Evolutionary conservation across 2,329 filamentous ascomycete genomes (phyloP).

Genomic region (Trichoderma gracile): DNA sequence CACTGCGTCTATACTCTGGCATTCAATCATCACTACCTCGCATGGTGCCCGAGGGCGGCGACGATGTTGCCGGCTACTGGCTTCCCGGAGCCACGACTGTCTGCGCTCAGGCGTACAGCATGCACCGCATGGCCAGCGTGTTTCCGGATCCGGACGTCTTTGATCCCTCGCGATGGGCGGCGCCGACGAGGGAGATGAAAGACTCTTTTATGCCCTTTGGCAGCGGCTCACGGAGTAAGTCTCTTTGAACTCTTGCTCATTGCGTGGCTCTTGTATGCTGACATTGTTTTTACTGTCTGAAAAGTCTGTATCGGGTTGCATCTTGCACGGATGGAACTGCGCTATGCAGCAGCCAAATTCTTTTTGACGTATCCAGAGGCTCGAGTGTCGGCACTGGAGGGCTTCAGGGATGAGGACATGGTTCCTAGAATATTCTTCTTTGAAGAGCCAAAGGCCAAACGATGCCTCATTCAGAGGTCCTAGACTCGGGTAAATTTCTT

Average conservation of each 20-base stretch:
- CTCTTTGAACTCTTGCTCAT: constrained; percentile 36
- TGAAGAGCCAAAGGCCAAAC: constrained; percentile 33
- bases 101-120: constrained; percentile 10
- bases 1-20: constrained; percentile 17
- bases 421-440: constrained; percentile 36
- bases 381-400: constrained; percentile 35
- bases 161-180: not conserved
- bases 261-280: constrained; percentile 31
- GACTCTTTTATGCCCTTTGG: constrained; percentile 40
- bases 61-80: not conserved
- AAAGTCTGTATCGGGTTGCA: constrained; percentile 56
- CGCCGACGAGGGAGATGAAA: constrained; percentile 42
- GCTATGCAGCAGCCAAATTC: constrained; percentile 52
- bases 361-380: constrained; percentile 47
- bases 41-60: not conserved
- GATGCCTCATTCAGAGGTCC: constrained; percentile 31
- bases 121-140: not conserved
- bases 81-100: not conserved
- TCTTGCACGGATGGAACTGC: constrained; percentile 57
- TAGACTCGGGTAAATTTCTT: not conserved
- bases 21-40: constrained; percentile 8
- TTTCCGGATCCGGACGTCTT: constrained; percentile 12
- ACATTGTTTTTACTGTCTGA: not conserved
- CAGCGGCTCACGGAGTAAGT: constrained; percentile 30
- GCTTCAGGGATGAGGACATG: constrained; percentile 41